phyloP scores from a whole-genome alignment of 225 moss, liverwort and hornwort genomes.

The Anthoceros angustus region DNA sequence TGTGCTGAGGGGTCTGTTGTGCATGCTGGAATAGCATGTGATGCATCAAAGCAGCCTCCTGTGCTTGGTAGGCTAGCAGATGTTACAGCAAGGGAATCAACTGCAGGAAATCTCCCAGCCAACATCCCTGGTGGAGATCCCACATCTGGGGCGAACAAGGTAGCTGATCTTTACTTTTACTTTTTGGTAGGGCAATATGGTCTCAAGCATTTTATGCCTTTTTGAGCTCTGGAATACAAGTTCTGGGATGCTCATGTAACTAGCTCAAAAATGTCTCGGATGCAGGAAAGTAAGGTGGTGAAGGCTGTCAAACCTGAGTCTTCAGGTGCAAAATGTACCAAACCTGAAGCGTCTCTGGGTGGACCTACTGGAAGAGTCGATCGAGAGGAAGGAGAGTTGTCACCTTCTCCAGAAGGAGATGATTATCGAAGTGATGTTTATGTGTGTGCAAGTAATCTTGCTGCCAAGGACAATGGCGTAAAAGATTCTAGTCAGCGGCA shows the following conservation, averaged over 20 bases:
- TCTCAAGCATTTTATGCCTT: too few relatives aligned
- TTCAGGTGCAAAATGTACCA: neutral
- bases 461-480: constrained; percentile 15
- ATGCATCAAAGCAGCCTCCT: neutral
- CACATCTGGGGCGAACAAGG: too few relatives aligned
- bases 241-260: too few relatives aligned
- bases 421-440: constrained; percentile 20
- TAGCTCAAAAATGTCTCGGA: neutral
- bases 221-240: too few relatives aligned
- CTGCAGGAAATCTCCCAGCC: too few relatives aligned
- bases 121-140: too few relatives aligned
- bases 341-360: neutral
- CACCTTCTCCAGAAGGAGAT: constrained; percentile 32
- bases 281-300: neutral
- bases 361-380: constrained; percentile 5
- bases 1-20: neutral
- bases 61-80: neutral
- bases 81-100: too few relatives aligned
- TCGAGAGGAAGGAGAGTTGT: constrained; percentile 37
- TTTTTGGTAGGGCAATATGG: too few relatives aligned
- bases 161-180: too few relatives aligned
- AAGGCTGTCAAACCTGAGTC: neutral
- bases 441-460: constrained; percentile 18
- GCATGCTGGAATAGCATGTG: neutral
- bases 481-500: constrained; percentile 24